Percentiles rank a stretch among this genome's conserved stretches.
phyloP scores from a whole-genome alignment of 345 rosid genomes.

The Eucalyptus marginata region DNA sequence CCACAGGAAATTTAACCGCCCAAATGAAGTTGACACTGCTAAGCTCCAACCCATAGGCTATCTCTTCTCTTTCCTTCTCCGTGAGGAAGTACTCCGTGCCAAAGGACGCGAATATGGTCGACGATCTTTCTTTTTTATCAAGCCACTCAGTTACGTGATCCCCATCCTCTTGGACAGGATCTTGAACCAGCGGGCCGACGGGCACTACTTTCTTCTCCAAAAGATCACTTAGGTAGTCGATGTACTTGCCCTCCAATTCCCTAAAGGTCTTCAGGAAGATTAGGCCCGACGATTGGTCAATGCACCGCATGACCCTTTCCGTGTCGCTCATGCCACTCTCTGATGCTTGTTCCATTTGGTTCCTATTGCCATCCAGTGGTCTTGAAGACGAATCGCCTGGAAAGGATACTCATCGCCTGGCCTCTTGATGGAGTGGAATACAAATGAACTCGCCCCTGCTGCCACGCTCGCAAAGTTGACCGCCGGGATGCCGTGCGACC shows the following conservation, averaged over 20 bases:
- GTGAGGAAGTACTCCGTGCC: conserved; percentile 22
- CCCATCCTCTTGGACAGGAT: neutral
- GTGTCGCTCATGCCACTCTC: neutral
- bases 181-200: conserved; percentile 19
- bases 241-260: conserved; percentile 20
- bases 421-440: neutral
- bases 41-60: conserved; percentile 19
- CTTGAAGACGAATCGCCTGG: neutral
- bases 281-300: neutral
- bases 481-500: conserved; percentile 4
- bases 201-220: conserved; percentile 11
- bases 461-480: neutral
- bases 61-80: conserved; percentile 10
- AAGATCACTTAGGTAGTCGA: conserved; percentile 4
- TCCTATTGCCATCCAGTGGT: neutral
- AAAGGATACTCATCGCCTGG: neutral
- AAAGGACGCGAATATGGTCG: conserved; percentile 18
- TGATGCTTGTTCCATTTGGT: neutral
- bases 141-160: conserved; percentile 12
- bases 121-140: neutral
- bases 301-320: neutral
- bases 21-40: conserved; percentile 19
- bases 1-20: conserved; percentile 15
- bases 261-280: conserved; percentile 11
- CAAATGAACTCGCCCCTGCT: neutral